phyloP scores from a whole-genome alignment of 352 stramenopile species.

The Pythium utonaiense region DNA sequence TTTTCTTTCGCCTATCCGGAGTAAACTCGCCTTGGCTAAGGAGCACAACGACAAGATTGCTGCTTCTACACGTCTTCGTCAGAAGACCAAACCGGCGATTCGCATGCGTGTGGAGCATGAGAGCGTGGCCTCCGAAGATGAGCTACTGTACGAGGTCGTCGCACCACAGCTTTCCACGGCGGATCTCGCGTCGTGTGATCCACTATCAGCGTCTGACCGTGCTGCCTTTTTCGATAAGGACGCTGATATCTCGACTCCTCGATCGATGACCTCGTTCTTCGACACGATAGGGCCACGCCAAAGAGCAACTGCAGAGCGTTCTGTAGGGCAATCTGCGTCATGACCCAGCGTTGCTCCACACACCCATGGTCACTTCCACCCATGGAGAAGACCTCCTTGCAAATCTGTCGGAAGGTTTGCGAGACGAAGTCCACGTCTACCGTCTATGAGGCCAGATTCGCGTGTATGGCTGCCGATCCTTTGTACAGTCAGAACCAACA shows the following conservation, averaged over 20 bases:
- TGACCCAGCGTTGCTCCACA: background rate
- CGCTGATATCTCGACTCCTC: no score
- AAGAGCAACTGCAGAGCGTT: background rate
- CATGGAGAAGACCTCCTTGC: background rate
- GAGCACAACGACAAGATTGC: background rate
- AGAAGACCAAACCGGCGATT: no score
- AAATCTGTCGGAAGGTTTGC: background rate
- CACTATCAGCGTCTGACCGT: no score
- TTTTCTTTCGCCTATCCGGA: background rate
- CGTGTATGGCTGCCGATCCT: no score
- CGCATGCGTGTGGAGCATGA: no score
- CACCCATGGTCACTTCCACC: background rate
- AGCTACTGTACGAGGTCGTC: no score
- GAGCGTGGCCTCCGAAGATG: no score
- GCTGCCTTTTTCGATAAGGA: no score
- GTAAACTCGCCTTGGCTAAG: background rate
- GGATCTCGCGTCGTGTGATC: no score
- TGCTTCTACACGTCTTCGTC: background rate
- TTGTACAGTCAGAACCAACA: no score
- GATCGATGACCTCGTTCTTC: background rate
- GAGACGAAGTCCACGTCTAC: background rate
- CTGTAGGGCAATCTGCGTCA: background rate
- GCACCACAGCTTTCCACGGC: no score
- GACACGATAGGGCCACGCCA: background rate
- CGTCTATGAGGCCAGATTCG: background rate